Evolutionary conservation across 192 early-diverging fungal species (phyloP), one percentile per base, ranked within the genome.

Genomic region (Rhizoclosmatium sp.): DNA sequence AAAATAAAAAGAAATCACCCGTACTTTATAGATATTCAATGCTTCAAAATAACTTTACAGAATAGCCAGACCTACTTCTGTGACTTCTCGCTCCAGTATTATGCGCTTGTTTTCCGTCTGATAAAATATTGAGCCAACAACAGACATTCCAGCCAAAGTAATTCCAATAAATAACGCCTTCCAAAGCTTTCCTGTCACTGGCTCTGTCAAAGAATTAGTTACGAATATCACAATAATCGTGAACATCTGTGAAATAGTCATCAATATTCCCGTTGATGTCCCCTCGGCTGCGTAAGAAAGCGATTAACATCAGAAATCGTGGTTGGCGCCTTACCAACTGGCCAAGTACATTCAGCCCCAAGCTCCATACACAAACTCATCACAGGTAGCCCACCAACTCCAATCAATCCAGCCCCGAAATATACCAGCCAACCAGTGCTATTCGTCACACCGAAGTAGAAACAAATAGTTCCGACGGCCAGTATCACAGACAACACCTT

Each of bases 311-410:
- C 51, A 54, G 16, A 54, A 54, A 54, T 54, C 5, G 16, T 12
- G 16, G 51, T 54, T 54, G 9, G 16, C 9, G 5, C 14, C 66
- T 16, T 46, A 74, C 72, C 77, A 47, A 82, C 66, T 4, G 82
- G 82, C 45, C 62, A 82, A 5, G 82, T 77, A 39, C 60, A 71
- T 61, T 82, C 82, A 16, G 67, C 82, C 3, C 78, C 78, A 3
- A 82, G 48, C 67, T 82, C 82, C 4, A 80, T 9, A 1, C 70
- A 42, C 23, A 82, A 39, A 5, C 71, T 47, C n/a, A 82, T 14
- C 45, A 80, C 51, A 12, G 82, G 82, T 16, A 82, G 59, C 5
- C 71, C 82, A 14, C 82, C 82, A 10, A 68, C 47, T 3, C 82
- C 82, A 31, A 75, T 59, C 21, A 82, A 12, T 2, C 46, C 73